Evolutionary conservation across 257 asterid species (phyloP).

Genomic region (Solanum pennellii): DNA sequence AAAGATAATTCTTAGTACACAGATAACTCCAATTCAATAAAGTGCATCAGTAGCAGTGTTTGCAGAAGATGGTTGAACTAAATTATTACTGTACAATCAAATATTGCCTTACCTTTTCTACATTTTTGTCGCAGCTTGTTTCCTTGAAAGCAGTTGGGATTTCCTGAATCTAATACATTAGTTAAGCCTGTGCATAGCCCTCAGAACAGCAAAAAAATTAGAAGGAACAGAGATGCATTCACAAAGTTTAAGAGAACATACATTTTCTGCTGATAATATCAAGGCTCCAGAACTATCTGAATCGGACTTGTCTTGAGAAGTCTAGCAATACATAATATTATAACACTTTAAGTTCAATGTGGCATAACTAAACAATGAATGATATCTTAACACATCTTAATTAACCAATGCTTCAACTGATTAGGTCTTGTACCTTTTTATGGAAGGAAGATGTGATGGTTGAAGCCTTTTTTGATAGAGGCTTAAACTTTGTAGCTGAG

Average conservation of each 20-base stretch:
- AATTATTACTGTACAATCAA: background rate
- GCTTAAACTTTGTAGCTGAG: slow-evolving; percentile 22
- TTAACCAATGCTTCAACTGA: background rate
- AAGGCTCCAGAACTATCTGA: slow-evolving; percentile 8
- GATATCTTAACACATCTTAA: background rate
- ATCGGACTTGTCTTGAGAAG: slow-evolving; percentile 9
- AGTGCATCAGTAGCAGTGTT: background rate
- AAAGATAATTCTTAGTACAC: background rate
- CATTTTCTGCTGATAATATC: slow-evolving; percentile 12
- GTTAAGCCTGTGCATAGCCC: background rate
- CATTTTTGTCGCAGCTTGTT: background rate
- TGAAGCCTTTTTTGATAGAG: slow-evolving; percentile 16
- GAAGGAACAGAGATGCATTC: background rate
- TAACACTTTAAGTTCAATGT: background rate
- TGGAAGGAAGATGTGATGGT: slow-evolving; percentile 22
- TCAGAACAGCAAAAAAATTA: background rate
- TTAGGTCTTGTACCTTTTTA: slow-evolving; percentile 27
- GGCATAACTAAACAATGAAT: background rate
- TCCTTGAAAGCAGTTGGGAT: background rate
- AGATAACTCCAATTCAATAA: background rate
- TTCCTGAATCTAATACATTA: background rate
- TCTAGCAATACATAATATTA: background rate
- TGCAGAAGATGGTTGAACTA: background rate
- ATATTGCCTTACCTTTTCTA: background rate
- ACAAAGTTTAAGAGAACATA: background rate